Base-by-base conservation (phyloP, 306 rosid species). In the Casuarina glauca region DNA sequence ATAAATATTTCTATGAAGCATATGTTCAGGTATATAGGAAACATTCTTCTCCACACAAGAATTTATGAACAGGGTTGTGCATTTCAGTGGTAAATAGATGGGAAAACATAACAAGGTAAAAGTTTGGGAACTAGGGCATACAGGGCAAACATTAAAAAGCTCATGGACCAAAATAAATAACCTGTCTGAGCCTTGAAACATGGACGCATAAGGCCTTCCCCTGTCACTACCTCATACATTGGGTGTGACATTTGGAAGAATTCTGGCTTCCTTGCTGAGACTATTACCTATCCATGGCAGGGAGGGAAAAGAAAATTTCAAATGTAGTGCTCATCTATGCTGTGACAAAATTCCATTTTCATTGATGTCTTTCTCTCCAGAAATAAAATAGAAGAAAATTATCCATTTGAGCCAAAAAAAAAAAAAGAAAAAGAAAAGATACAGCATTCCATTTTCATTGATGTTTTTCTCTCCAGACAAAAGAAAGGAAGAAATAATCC, bases 231-330 rank as follows among this genome's bases (percentile, higher is more conserved):
- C 90, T 94, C 97, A 77, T 94, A 92, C 97, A 92, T 83, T 66
- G 98, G 98, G 76, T 90, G 96, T 72, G 97, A 87, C 84, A 62
- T 94, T 80, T 92, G 98, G 83, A 94, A 94, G 91, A 94, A 94
- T 78, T 94, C 97, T 69, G 98, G 98, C 85, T 94, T 94, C 88
- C 93, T 94, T 36, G 98, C 97, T 16, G 98, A 94, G 77, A 94
- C 97, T 79, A 94, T 92, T 69, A 92, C 97, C 97, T 94, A 79
- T 45, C 52, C 64, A 81, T 48, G 39, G 71, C 7, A 12, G 16
- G 50, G 50, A 42, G 26, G 50, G 42, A 66, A 74, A 83, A 16
- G 72, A 13, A 48, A 77, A 26, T 26, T 16, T 26, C 42, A 75
- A 72, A 53, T 35, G 5, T 32, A 9, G 16, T 32, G 50, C 39